Conservation (phyloP, 2,329 filamentous ascomycete species). For the Diplodia intermedia region DNA sequence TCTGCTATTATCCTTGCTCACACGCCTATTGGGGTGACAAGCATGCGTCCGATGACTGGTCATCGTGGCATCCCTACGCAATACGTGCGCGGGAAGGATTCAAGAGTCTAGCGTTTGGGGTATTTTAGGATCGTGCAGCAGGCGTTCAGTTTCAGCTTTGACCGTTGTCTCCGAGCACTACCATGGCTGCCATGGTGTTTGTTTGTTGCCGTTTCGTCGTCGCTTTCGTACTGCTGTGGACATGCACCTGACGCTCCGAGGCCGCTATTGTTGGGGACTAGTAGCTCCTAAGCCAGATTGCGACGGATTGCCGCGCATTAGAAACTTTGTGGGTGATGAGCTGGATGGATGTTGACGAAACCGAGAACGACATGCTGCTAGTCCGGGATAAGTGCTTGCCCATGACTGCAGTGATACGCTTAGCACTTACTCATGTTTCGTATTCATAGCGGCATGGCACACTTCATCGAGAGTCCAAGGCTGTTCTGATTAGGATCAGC, state of each 20-base stretch:
- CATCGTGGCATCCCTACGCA: not conserved
- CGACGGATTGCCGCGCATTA: not conserved
- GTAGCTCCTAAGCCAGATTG: not conserved
- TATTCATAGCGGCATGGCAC: constrained; percentile 2
- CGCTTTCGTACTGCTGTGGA: not conserved
- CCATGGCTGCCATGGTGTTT: not conserved
- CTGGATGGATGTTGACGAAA: not conserved
- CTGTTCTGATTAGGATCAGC: not conserved
- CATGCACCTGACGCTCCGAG: not conserved
- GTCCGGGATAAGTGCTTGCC: not conserved
- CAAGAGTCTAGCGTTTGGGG: constrained; percentile 12
- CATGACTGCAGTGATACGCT: not conserved
- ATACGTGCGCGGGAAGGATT: constrained; percentile 11
- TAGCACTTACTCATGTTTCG: not conserved
- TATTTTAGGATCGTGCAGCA: not conserved
- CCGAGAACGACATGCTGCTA: not conserved
- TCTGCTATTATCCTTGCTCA: not conserved
- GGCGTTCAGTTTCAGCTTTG: not conserved
- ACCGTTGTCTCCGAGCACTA: not conserved
- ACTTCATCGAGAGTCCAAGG: constrained; percentile 3
- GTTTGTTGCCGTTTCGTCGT: not conserved
- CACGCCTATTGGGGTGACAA: not conserved
- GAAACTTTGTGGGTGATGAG: not conserved
- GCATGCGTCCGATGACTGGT: not conserved
- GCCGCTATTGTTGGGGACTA: not conserved